phyloP scores from a whole-genome alignment of 2,329 filamentous ascomycete genomes.

The Ophiostoma ulmi region DNA sequence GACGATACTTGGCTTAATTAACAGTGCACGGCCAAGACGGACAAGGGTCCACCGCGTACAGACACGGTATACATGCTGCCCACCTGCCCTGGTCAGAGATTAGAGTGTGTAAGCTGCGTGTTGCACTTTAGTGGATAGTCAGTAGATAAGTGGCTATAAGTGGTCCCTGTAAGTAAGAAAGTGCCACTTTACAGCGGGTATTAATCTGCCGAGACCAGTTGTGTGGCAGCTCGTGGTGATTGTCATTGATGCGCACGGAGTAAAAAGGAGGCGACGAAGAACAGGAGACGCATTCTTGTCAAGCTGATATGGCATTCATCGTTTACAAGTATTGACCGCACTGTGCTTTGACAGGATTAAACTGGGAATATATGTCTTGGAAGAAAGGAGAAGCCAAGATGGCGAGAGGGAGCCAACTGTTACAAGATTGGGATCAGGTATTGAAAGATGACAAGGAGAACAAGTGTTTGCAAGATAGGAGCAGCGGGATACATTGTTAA shows the following conservation, averaged over 20 bases:
- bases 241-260: background rate
- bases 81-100: background rate
- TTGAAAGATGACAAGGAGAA: background rate
- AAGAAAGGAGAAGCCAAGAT: background rate
- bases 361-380: background rate
- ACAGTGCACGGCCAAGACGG: background rate
- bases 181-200: constrained; percentile 9
- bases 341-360: background rate
- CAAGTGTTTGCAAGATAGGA: background rate
- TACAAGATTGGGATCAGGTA: background rate
- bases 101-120: background rate
- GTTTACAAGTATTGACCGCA: background rate
- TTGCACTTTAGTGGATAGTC: background rate
- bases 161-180: background rate
- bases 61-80: background rate
- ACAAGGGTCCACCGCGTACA: constrained; percentile 2
- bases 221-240: background rate
- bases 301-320: background rate
- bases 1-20: background rate
- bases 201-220: constrained; percentile 1
- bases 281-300: background rate
- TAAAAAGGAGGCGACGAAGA: background rate
- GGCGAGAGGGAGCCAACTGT: background rate
- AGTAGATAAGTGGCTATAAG: background rate
- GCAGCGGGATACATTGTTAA: too few relatives aligned